These are phyloP conservation scores for Eucalyptus regnans DNA, from an alignment of 345 rosid genomes.

Conservation along the genomic window DNA sequence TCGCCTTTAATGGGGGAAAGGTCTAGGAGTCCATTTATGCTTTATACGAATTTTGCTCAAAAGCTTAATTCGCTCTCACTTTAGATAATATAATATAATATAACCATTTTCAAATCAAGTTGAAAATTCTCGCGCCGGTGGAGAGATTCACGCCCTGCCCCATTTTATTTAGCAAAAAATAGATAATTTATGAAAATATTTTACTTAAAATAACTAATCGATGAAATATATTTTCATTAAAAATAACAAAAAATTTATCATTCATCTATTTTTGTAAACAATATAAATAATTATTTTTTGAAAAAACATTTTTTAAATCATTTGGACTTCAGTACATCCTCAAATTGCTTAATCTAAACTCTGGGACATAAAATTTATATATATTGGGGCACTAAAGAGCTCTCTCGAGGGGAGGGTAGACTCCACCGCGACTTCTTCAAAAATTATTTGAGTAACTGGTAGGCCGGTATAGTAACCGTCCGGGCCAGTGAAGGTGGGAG, in stretches of 20 bases:
- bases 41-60: not conserved
- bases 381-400: rapidly evolving
- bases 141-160: not conserved
- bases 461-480: rapidly evolving
- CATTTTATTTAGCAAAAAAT: not conserved
- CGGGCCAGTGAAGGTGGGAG: rapidly evolving
- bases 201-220: not conserved
- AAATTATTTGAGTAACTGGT: too few species aligned
- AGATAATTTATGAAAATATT: not conserved
- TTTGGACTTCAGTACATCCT: rapidly evolving
- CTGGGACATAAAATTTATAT: rapidly evolving
- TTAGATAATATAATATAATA: not conserved
- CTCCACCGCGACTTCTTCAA: too few species aligned
- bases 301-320: not conserved
- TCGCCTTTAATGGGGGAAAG: not conserved
- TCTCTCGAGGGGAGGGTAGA: too few species aligned
- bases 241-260: not conserved
- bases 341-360: too few species aligned
- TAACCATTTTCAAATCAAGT: not conserved
- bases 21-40: not conserved
- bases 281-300: not conserved
- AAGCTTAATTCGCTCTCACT: not conserved
- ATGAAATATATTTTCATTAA: not conserved
- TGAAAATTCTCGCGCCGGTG: not conserved
- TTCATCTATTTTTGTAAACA: too few species aligned